Base-by-base conservation (phyloP, 169 alveolate genomes). In the Toxoplasma gondii region DNA sequence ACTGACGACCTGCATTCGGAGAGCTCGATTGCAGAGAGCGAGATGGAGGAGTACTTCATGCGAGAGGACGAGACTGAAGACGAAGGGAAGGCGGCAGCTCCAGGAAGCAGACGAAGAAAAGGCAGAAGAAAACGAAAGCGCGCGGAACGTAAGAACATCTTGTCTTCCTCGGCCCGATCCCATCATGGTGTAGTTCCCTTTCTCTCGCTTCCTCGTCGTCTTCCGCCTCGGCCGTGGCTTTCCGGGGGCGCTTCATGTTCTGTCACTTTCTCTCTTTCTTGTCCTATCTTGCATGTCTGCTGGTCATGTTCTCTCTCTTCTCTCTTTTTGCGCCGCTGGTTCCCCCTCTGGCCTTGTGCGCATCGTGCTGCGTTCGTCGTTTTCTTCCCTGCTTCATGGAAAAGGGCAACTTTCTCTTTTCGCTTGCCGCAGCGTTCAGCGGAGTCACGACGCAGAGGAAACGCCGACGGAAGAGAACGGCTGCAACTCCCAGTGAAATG, bases 1-100 rank as follows among this genome's bases (percentile, higher is more conserved):
- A 29, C 53, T 12, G 90, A 82, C 12, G 90, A 82, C 5, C 17
- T 41, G 58, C 90, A 36, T 29, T 82, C 90, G 2, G 90, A 82
- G 67, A 82, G 90, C 41, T 82, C 90, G 38, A 82, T 82, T 29
- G n/a, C 90, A 49, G 90, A 82, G 34, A 82, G 90, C 53, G 90
- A 82, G 90, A 38, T 82, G 90, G 90, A 82, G 41, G 90, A 82
- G 17, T 82, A 82, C 29, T 82, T 82, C 67, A 29, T 82, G 90
- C 29, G 90, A 22, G 90, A 43, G 22, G 64, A 44, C 29, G 90
- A 82, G 53, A 31, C 16, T 9, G 67, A 17, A 43, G 90, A 22
- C 67, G 90, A 43, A 36, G n/a, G 67, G 24, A 38, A 34, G 29
- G n/a, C 41, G 43, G 9, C 45, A 1, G 36, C 69, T 38, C 38